These are phyloP conservation scores for Cornus suecica DNA, from an alignment of 148 eudicot species.

Conservation along the genomic window DNA sequence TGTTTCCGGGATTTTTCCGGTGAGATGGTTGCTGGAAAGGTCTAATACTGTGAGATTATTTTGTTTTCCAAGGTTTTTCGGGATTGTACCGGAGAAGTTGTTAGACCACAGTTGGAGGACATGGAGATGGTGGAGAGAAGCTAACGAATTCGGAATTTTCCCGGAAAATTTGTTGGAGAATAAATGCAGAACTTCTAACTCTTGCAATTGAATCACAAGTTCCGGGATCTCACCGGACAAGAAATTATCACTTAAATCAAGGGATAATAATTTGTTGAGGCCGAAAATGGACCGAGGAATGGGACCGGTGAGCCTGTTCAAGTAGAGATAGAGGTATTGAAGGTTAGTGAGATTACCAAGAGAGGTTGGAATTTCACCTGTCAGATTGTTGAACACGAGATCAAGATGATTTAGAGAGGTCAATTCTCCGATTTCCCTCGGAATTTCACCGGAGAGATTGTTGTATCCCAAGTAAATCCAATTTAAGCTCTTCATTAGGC, in stretches of 20 bases:
- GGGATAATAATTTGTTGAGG: slow-evolving; percentile 46
- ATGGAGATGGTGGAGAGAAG: slow-evolving; percentile 61
- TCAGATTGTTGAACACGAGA: slow-evolving; percentile 71
- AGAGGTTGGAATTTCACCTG: slow-evolving; percentile 62
- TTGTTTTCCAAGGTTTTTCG: slow-evolving; percentile 55
- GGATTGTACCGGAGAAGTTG: slow-evolving; percentile 61
- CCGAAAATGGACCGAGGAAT: slow-evolving; percentile 55
- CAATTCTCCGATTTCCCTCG: slow-evolving; percentile 55
- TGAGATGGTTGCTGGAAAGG: slow-evolving; percentile 80
- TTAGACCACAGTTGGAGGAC: slow-evolving; percentile 90
- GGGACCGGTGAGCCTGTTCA: slow-evolving; percentile 59
- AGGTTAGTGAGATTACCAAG: slow-evolving; percentile 75
- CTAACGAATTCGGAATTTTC: slow-evolving; percentile 53
- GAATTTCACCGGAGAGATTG: slow-evolving; percentile 64
- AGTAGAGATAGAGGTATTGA: slow-evolving; percentile 60
- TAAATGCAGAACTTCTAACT: slow-evolving; percentile 67
- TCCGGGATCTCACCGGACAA: slow-evolving; percentile 66
- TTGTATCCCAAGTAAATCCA: slow-evolving; percentile 85
- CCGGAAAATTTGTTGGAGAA: slow-evolving; percentile 79
- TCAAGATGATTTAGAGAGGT: slow-evolving; percentile 63
- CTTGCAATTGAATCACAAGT: slow-evolving; percentile 29
- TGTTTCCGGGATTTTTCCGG: slow-evolving; percentile 61
- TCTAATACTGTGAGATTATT: slow-evolving; percentile 78
- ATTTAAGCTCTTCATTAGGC: slow-evolving; percentile 50
- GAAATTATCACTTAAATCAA: slow-evolving; percentile 78